These are phyloP conservation scores for Mycocalia duriaeana DNA, from an alignment of 1,284 basidiomycete species.

Conservation along the genomic window DNA sequence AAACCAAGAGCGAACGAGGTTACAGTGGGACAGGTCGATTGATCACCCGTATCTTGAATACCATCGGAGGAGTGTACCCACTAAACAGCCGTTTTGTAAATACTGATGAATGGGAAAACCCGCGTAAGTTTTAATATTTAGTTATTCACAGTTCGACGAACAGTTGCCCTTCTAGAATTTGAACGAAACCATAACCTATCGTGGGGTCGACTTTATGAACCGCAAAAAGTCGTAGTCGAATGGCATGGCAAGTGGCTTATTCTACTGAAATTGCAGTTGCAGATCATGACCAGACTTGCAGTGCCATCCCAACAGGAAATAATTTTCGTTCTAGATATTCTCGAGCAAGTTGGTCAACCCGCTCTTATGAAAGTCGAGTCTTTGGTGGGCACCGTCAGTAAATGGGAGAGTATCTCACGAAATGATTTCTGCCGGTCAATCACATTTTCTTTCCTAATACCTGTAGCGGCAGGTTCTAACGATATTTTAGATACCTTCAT, in stretches of 20 bases:
- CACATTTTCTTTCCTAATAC: constrained; percentile 4
- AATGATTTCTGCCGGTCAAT: constrained; percentile 91
- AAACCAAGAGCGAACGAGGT: constrained; percentile 86
- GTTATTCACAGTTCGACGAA: constrained; percentile 8
- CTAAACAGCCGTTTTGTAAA: constrained; percentile 83
- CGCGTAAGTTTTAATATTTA: constrained; percentile 41
- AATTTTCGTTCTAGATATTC: constrained; percentile 74
- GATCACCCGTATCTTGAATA: constrained; percentile 75
- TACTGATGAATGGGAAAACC: constrained; percentile 73
- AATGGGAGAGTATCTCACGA: constrained; percentile 71
- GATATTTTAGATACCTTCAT: constrained; percentile 49
- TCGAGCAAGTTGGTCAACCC: constrained; percentile 68
- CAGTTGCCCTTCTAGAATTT: constrained; percentile 49
- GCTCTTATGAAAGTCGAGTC: constrained; percentile 65
- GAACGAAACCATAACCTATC: constrained; percentile 66
- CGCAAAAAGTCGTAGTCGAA: constrained; percentile 76
- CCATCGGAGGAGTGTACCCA: constrained; percentile 78
- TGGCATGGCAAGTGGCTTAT: constrained; percentile 73
- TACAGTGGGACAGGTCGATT: constrained; percentile 82
- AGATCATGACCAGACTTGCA: too few species aligned
- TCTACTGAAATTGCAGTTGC: too few species aligned
- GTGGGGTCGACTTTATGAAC: constrained; percentile 84
- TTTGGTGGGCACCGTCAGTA: constrained; percentile 51
- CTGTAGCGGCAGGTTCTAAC: not conserved
- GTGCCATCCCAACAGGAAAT: constrained; percentile 76